Evolutionary conservation across 768 basidiomycete species (phyloP).

Genomic region (Hemileccinum impolitum): DNA sequence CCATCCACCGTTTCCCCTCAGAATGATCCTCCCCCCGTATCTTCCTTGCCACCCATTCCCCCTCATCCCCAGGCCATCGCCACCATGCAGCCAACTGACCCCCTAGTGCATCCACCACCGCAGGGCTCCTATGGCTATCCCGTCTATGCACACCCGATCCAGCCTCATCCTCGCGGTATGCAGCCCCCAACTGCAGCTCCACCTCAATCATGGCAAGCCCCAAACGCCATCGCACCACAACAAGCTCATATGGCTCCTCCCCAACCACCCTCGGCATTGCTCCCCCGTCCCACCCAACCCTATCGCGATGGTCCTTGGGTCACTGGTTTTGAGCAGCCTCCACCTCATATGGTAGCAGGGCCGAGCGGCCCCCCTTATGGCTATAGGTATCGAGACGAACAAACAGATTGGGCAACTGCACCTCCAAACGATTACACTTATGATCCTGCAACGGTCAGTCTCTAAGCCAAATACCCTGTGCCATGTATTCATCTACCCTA

Average conservation of each 20-base stretch:
- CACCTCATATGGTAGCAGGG: constrained; percentile 46
- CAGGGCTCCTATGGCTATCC: constrained; percentile 29
- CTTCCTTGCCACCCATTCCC: constrained; percentile 25
- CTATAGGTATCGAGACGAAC: constrained; percentile 64
- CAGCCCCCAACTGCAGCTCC: constrained; percentile 46
- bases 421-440: constrained; percentile 51
- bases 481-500: constrained; percentile 7
- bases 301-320: constrained; percentile 58
- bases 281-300: constrained; percentile 42
- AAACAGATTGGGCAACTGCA: constrained; percentile 41
- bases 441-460: constrained; percentile 47
- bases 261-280: constrained; percentile 42
- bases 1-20: constrained; percentile 17
- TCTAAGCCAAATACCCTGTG: not conserved
- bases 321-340: constrained; percentile 47
- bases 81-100: constrained; percentile 26
- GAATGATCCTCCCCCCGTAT: constrained; percentile 23
- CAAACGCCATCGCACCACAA: constrained; percentile 59
- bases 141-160: constrained; percentile 41
- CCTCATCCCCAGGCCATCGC: constrained; percentile 27
- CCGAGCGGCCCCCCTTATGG: constrained; percentile 47
- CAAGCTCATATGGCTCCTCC: constrained; percentile 58
- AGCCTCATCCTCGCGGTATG: constrained; percentile 37
- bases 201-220: constrained; percentile 63
- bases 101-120: constrained; percentile 30